Evolutionary conservation across 2,329 filamentous ascomycete genomes (phyloP), one percentile per base, ranked within the genome.

Genomic region (Neonectria ditissima): DNA sequence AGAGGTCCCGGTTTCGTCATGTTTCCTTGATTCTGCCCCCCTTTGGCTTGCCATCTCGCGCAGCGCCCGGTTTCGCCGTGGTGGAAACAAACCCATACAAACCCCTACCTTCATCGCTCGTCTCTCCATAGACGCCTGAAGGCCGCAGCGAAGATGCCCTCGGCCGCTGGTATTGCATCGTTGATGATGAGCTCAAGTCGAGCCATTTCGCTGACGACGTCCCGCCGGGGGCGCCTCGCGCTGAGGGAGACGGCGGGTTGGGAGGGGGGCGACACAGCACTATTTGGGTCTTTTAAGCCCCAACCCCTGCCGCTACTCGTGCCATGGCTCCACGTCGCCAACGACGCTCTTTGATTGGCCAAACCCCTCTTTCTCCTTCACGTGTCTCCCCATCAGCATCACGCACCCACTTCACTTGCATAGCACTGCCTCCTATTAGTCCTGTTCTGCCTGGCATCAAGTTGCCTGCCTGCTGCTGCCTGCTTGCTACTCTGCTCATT

Each of bases 261-360:
- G 52, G 65, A 75, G 75, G 81, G 82, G 83, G 82, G 83, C 81
- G 80, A 77, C 75, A 73, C 75, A 78, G 79, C 78, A 79, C 80
- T 86, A 84, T 87, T 85, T 87, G 84, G 83, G 78, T 81, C 80
- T 81, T 84, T 86, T 85, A 85, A 84, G 80, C 72, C 75, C 76
- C 72, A 75, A 54, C 63, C 67, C 71, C 71, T 74, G 72, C 61
- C 57, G 60, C 62, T 59, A 67, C 56, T 62, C 55, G 53, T 56
- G 66, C 69, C 65, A 62, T 69, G 61, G 66, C 68, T 68, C 66
- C 63, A 66, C 58, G 50, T 65, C 66, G 58, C 62, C 63, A 60
- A 48, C 55, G 22, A 41, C 61, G 50, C 47, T 45, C 50, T 63
- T 61, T 72, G 65, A 73, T 74, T 74, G 72, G 70, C n/a, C 48